Evolutionary conservation across 2,329 filamentous ascomycete genomes (phyloP), one percentile per base, ranked within the genome.

Genomic region (Sordariomycetes sp.): DNA sequence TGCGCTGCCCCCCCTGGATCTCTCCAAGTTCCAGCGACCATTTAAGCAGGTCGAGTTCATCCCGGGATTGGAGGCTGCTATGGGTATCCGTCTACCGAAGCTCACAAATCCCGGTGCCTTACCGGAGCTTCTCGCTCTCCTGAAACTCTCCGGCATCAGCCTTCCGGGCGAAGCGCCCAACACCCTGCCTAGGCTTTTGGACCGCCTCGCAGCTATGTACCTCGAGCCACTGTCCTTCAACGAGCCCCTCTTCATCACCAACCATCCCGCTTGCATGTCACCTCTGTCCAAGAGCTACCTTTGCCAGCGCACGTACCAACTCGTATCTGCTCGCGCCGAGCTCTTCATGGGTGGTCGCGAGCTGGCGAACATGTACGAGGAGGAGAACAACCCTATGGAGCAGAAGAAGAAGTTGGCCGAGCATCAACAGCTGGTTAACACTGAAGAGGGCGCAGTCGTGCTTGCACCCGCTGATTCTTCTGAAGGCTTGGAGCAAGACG

Each of bases 351-450:
- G 75, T 32, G 78, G 82, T 26, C 75, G 77, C 35, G 92, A 98
- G 53, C 70, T 94, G 21, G 86, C 90, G 40, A 98, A 98, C 58
- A 93, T 90, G 65, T 98, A 98, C 57, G 92, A 98, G 56, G 92
- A 98, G 59, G 92, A 98, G 55, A 98, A 98, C 57, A 84, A 86
- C 33, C 92, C 92, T 0, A 79, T 82, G 35, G 83, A 82, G 47
- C 92, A 98, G 61, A 72, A 84, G 30, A 68, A 73, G 36, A 98
- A 98, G 58, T 87, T 98, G 43, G 58, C 77, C 30, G 70, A 59
- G 8, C 71, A 77, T 45, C 55, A 60, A 19, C 54, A 46, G 18
- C 49, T 59, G 15, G 51, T 57, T 28, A 60, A 59, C 43, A 53
- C 44, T 33, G 45, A 49, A 2, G 47, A 57, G 25, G 58, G 54